phyloP scores from a whole-genome alignment of 768 basidiomycete species.

The Terana coerulea region DNA sequence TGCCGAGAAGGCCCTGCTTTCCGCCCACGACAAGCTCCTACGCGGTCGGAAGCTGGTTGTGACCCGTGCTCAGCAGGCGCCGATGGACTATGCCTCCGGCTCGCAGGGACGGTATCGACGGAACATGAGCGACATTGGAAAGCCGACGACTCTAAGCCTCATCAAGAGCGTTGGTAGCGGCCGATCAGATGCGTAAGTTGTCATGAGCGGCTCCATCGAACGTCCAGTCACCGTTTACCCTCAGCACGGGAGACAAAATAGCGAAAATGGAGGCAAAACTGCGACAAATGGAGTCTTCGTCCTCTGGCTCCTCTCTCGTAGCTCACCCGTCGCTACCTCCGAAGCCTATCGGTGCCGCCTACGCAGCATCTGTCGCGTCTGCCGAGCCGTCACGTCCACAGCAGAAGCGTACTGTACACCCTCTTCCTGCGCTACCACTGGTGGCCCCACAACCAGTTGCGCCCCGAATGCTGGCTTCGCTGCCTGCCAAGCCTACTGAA shows the following conservation, averaged over 20 bases:
- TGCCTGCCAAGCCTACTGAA: slow-evolving; percentile 9
- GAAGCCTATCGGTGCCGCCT: slow-evolving; percentile 21
- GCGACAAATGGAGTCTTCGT: slow-evolving; percentile 33
- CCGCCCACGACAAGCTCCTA: slow-evolving; percentile 74
- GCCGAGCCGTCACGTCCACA: background rate
- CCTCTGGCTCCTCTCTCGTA: slow-evolving; percentile 9
- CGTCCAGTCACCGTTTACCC: background rate
- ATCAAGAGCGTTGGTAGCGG: slow-evolving; percentile 65
- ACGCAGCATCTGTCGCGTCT: background rate
- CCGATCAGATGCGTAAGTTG: slow-evolving; percentile 42
- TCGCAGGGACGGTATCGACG: slow-evolving; percentile 31
- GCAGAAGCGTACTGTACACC: background rate
- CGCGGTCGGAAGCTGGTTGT: slow-evolving; percentile 87
- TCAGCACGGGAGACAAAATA: slow-evolving; percentile 84
- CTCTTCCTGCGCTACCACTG: slow-evolving; percentile 10
- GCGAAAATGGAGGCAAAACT: slow-evolving; percentile 96
- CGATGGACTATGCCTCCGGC: slow-evolving; percentile 30
- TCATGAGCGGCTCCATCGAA: background rate
- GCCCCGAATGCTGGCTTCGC: slow-evolving; percentile 7
- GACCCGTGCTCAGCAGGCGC: slow-evolving; percentile 89
- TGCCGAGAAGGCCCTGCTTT: slow-evolving; percentile 69
- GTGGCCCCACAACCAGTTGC: background rate
- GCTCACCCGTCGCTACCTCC: slow-evolving; percentile 27
- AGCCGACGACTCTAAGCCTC: slow-evolving; percentile 85
- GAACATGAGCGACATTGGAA: slow-evolving; percentile 51